These are phyloP conservation scores for Entomortierella chlamydospora DNA, from an alignment of 192 early-diverging fungal genomes.

Conservation along the genomic window DNA sequence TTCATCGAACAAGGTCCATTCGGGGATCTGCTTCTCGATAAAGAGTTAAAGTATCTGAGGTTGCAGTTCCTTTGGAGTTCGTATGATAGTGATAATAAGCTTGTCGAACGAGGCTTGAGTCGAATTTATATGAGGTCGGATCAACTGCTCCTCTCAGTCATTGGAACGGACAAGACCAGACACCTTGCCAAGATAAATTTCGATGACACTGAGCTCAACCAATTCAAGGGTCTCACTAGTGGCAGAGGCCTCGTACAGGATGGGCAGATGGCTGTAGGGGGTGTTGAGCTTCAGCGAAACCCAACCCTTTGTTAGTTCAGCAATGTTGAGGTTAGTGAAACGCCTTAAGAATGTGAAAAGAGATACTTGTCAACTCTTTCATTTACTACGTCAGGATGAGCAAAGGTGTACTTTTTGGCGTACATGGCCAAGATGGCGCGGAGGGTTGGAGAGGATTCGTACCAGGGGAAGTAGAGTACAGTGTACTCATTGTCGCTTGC, in stretches of 20 bases:
- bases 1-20: constrained; percentile 24
- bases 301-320: constrained; percentile 35
- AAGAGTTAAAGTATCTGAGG: constrained; percentile 15
- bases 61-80: constrained; percentile 12
- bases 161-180: constrained; percentile 29
- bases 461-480: constrained; percentile 19
- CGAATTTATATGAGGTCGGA: constrained; percentile 22
- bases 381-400: constrained; percentile 6
- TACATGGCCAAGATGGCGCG: constrained; percentile 34
- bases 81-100: constrained; percentile 5
- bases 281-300: constrained; percentile 43
- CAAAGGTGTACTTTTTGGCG: constrained; percentile 15
- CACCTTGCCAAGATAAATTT: constrained; percentile 54
- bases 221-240: constrained; percentile 46
- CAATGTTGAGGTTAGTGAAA: not conserved
- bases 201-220: constrained; percentile 54
- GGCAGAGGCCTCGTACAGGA: constrained; percentile 29
- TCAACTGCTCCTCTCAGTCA: constrained; percentile 45
- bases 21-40: constrained; percentile 12
- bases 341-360: too few species aligned
- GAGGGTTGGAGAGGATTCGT: constrained; percentile 5
- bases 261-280: constrained; percentile 60
- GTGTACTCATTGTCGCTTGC: constrained; percentile 26
- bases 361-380: not conserved
- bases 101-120: constrained; percentile 38